A percentile compares a stretch with the other conserved stretches of the same genome.
These are phyloP conservation scores for Gnaphalium uliginosum DNA, from an alignment of 129 eudicot species.

Conservation along the genomic window DNA sequence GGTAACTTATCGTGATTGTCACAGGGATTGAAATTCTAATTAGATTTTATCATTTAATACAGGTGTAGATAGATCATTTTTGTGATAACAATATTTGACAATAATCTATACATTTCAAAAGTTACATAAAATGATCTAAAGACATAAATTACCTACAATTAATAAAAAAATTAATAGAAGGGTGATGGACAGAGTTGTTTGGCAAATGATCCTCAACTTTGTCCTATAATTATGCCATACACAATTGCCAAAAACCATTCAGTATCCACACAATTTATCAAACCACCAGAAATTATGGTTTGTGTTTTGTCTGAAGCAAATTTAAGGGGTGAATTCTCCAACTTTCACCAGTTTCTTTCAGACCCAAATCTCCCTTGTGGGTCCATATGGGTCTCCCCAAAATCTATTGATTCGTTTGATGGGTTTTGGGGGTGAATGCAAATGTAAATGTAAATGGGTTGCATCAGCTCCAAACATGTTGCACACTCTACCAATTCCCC, in stretches of 20 bases:
- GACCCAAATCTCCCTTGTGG: conserved; percentile 45
- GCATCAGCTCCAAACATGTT: conserved; percentile 68
- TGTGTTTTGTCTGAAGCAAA: conserved; percentile 5
- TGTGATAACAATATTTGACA: not conserved
- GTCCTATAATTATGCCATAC: conserved; percentile 42
- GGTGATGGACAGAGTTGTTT: not conserved
- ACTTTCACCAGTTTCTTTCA: conserved; percentile 6
- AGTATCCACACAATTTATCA: not conserved
- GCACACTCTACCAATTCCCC: conserved; percentile 36
- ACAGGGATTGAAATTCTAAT: not conserved
- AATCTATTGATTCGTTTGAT: conserved; percentile 50
- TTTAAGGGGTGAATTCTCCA: conserved; percentile 7
- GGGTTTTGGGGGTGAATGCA: conserved; percentile 56
- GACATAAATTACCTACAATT: not conserved
- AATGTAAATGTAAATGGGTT: conserved; percentile 55
- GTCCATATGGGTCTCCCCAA: conserved; percentile 48
- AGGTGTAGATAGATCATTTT: too few species aligned
- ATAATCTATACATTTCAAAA: too few species aligned
- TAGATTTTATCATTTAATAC: not conserved
- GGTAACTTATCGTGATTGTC: not conserved
- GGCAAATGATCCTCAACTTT: conserved; percentile 12
- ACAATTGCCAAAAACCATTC: conserved; percentile 19
- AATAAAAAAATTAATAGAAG: not conserved
- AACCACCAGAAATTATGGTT: conserved; percentile 32
- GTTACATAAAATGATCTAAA: too few species aligned